Conservation (phyloP, 768 basidiomycete species). For the Tylopilus felleus region DNA sequence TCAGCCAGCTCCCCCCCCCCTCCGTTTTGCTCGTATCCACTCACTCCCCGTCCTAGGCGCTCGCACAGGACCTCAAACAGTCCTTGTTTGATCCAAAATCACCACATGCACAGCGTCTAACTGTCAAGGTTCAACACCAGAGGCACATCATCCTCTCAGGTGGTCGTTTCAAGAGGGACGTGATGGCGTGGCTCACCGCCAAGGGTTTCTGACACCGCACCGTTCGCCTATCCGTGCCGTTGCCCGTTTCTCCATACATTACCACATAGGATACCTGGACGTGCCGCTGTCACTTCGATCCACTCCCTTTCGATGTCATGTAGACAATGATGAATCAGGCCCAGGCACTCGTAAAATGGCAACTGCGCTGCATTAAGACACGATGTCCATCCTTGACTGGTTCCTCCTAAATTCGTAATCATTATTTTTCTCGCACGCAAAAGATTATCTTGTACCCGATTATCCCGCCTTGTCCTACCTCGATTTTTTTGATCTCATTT, state of each 20-base stretch:
- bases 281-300: background rate
- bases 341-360: background rate
- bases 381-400: no score
- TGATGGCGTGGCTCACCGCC: conserved; percentile 58
- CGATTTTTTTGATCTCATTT: background rate
- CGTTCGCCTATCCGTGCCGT: background rate
- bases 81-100: conserved; percentile 50
- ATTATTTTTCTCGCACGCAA: background rate
- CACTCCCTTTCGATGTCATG: background rate
- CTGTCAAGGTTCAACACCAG: conserved; percentile 44
- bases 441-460: background rate
- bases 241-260: conserved; percentile 10
- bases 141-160: conserved; percentile 59
- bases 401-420: background rate
- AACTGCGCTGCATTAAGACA: background rate
- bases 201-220: conserved; percentile 57
- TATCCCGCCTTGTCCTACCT: background rate
- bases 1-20: no score
- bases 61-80: conserved; percentile 53
- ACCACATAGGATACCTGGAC: conserved; percentile 14
- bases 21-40: no score
- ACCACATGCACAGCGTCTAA: conserved; percentile 46
- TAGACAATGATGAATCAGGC: background rate
- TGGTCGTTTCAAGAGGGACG: conserved; percentile 58
- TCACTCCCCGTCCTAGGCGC: conserved; percentile 40